phyloP scores from a whole-genome alignment of 78 protist species.

The Polysphondylium violaceum region DNA sequence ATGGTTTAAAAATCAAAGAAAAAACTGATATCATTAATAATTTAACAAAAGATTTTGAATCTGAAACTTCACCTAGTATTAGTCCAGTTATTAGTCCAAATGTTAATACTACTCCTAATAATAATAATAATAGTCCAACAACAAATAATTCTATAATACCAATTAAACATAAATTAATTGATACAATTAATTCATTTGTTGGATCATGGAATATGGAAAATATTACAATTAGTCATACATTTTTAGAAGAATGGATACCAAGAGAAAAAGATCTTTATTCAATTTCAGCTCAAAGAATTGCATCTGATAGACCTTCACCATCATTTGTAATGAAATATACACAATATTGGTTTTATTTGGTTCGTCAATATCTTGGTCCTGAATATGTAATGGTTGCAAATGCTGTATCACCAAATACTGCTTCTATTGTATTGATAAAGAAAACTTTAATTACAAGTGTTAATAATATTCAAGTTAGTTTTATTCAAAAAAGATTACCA shows the following conservation, averaged over 20 bases:
- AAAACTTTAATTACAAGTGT: conserved; percentile 27
- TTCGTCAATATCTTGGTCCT: conserved; percentile 45
- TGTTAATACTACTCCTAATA: not conserved
- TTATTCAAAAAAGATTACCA: conserved; percentile 23
- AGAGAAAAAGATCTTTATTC: conserved; percentile 43
- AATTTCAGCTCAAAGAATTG: conserved; percentile 61
- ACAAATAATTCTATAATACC: not conserved
- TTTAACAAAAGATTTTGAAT: not conserved
- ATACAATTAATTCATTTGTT: conserved; percentile 45
- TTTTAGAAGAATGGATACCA: conserved; percentile 61
- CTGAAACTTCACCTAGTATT: not conserved
- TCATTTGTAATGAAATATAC: conserved; percentile 67
- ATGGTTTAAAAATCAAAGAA: not conserved
- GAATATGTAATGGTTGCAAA: conserved; percentile 37
- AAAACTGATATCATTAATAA: conserved; percentile 7
- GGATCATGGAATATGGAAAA: conserved; percentile 82
- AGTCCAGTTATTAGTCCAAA: not conserved
- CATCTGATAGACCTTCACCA: conserved; percentile 60
- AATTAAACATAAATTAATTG: conserved; percentile 44
- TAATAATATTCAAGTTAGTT: conserved; percentile 40
- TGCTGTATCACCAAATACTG: conserved; percentile 28
- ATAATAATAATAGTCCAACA: not conserved
- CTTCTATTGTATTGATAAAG: conserved; percentile 45
- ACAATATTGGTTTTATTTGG: conserved; percentile 68
- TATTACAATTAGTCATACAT: conserved; percentile 26